Evolutionary conservation across 345 rosid species (phyloP).

Genomic region (Hypericum androsaemum): DNA sequence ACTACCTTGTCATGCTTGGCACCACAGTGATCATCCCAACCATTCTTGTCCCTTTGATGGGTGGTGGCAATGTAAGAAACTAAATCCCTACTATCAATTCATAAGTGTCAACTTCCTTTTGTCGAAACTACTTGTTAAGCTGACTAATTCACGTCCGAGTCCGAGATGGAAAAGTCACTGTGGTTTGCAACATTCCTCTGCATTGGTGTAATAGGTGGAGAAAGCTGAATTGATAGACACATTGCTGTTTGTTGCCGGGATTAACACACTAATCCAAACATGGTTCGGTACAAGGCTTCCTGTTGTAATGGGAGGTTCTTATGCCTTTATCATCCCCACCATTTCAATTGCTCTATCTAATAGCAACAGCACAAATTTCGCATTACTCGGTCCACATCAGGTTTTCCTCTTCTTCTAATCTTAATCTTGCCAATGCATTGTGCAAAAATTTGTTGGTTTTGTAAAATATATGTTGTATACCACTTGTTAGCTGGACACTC

Average conservation of each 20-base stretch:
- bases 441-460: too few relatives aligned
- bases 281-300: conserved; percentile 75
- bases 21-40: conserved; percentile 64
- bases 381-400: conserved; percentile 36
- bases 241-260: conserved; percentile 61
- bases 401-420: conserved; percentile 21
- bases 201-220: conserved; percentile 35
- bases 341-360: conserved; percentile 52
- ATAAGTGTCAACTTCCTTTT: too few relatives aligned
- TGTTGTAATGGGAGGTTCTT: conserved; percentile 74
- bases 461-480: too few relatives aligned
- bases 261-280: conserved; percentile 63
- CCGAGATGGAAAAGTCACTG: too few relatives aligned
- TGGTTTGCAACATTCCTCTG: conserved; percentile 2
- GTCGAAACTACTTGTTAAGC: too few relatives aligned
- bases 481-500: too few relatives aligned
- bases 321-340: conserved; percentile 59
- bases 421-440: too few relatives aligned
- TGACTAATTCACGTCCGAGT: too few relatives aligned
- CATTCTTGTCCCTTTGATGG: conserved; percentile 66
- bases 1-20: conserved; percentile 87
- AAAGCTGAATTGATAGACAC: conserved; percentile 76
- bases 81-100: too few relatives aligned
- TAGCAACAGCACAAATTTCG: conserved; percentile 13
- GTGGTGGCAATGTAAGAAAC: conserved; percentile 68